Evolutionary conservation across 768 basidiomycete genomes (phyloP).

Genomic region (Leccinum variicolor): DNA sequence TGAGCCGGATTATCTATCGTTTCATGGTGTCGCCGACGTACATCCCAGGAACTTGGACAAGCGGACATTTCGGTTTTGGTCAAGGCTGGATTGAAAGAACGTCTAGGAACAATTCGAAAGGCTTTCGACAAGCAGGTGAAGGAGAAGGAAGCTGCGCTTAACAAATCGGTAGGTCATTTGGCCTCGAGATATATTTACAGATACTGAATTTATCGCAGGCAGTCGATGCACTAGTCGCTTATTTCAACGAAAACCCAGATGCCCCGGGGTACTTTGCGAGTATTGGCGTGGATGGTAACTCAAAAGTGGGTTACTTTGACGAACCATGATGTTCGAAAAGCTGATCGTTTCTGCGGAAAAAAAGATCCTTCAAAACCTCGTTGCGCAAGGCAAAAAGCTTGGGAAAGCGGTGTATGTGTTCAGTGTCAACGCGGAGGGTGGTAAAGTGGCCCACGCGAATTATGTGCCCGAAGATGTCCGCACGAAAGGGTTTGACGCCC

Average conservation of each 20-base stretch:
- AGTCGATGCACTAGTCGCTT: constrained; percentile 59
- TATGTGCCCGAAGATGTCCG: constrained; percentile 64
- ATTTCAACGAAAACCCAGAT: constrained; percentile 76
- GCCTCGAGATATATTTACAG: background rate
- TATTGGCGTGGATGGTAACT: constrained; percentile 78
- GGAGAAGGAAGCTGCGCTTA: constrained; percentile 71
- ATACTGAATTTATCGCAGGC: constrained; percentile 43
- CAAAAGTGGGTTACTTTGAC: constrained; percentile 56
- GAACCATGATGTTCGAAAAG: background rate
- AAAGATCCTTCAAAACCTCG: constrained; percentile 73
- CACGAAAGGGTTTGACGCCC: constrained; percentile 71
- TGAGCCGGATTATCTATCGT: constrained; percentile 36
- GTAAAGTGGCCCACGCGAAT: constrained; percentile 87
- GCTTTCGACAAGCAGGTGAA: constrained; percentile 82
- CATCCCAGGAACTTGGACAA: constrained; percentile 76
- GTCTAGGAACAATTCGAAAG: constrained; percentile 68
- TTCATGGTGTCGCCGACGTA: background rate
- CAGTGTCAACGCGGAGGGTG: constrained; percentile 63
- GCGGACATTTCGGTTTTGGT: constrained; percentile 83
- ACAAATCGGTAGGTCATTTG: constrained; percentile 61
- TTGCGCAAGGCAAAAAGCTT: constrained; percentile 75
- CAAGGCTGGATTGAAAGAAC: constrained; percentile 78
- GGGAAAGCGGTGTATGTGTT: constrained; percentile 87
- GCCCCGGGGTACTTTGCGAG: constrained; percentile 66
- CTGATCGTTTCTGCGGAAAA: background rate